A percentile compares a stretch with the other conserved stretches of the same genome.
Conservation (phyloP, 2,329 filamentous ascomycete genomes). For the Penicillium brasilianum region DNA sequence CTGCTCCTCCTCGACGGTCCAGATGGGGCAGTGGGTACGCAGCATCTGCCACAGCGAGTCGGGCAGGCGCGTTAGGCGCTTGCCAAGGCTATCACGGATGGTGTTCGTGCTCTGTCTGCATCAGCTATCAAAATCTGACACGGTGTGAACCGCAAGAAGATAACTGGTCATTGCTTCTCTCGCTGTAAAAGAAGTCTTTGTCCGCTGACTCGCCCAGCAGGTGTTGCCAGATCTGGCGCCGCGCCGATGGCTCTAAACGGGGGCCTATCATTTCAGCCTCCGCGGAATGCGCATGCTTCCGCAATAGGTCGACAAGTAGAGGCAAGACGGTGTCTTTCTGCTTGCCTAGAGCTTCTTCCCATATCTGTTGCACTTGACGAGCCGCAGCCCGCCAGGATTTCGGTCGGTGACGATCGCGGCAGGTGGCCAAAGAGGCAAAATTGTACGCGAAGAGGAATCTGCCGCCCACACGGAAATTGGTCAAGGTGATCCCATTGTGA, state of each 20-base stretch:
- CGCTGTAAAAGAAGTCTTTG: neutral
- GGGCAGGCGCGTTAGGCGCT: neutral
- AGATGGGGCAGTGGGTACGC: neutral
- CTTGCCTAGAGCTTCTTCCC: neutral
- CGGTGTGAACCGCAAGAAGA: neutral
- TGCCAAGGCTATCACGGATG: neutral
- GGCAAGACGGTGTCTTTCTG: constrained; percentile 1
- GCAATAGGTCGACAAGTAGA: neutral
- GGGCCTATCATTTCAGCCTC: neutral
- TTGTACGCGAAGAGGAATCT: neutral
- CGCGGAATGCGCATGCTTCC: neutral
- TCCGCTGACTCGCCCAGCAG: neutral
- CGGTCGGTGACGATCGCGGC: neutral
- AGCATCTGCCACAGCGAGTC: neutral
- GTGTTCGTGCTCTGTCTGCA: neutral
- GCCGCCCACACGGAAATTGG: neutral
- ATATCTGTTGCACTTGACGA: neutral
- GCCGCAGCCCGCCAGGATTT: neutral
- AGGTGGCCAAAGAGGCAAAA: neutral
- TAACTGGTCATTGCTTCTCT: neutral
- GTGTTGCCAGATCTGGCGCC: neutral
- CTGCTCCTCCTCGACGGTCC: neutral
- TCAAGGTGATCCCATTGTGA: neutral
- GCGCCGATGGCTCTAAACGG: neutral
- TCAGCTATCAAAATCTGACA: neutral